Evolutionary conservation across 768 basidiomycete genomes (phyloP).

Genomic region (Rhizopogon vesiculosus): DNA sequence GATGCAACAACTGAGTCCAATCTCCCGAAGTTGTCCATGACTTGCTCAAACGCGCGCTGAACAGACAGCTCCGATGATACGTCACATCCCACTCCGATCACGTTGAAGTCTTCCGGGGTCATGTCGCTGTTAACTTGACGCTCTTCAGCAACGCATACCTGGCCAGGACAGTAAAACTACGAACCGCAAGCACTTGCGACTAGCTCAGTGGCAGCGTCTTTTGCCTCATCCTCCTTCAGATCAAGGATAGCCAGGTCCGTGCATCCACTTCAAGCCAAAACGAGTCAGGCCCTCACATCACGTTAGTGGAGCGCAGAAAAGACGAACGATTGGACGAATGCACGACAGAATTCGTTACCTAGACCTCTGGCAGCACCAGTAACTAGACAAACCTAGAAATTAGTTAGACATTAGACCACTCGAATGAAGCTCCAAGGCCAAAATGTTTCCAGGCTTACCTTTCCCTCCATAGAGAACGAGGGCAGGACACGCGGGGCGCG

Average conservation of each 20-base stretch:
- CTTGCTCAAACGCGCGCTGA: conserved; percentile 60
- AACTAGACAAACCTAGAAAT: conserved; percentile 74
- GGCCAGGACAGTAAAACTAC: conserved; percentile 20
- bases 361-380: conserved; percentile 93
- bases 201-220: conserved; percentile 67
- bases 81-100: conserved; percentile 81
- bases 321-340: conserved; percentile 76
- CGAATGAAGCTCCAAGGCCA: not conserved
- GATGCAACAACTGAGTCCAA: conserved; percentile 85
- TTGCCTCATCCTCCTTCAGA: conserved; percentile 65
- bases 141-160: conserved; percentile 23
- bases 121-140: conserved; percentile 50
- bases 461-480: conserved; percentile 74
- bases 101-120: conserved; percentile 51
- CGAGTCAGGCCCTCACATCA: conserved; percentile 2
- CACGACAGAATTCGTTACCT: conserved; percentile 86
- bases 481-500: conserved; percentile 51
- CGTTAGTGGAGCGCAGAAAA: not conserved
- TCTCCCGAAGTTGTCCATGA: conserved; percentile 62
- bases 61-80: conserved; percentile 82
- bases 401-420: not conserved
- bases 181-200: conserved; percentile 45
- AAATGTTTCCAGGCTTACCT: conserved; percentile 37
- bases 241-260: conserved; percentile 78
- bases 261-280: conserved; percentile 56